Evolutionary conservation across 208 protist genomes (phyloP).

Genomic region (Wallacemonas sp.): DNA sequence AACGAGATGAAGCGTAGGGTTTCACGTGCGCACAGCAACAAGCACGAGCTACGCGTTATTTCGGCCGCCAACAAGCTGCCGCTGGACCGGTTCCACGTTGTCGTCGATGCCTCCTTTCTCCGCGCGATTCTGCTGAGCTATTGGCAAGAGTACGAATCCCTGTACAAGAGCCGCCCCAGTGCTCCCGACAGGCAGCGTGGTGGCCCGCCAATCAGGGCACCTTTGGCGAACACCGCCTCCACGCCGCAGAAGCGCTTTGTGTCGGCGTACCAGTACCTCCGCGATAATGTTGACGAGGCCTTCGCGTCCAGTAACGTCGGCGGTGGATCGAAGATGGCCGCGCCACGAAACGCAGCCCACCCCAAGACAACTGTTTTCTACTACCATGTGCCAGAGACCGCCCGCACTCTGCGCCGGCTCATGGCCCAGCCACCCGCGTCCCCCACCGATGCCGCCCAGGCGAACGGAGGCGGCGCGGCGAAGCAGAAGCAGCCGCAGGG

Average conservation of each 20-base stretch:
- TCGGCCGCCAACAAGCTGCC: slow-evolving; percentile 57
- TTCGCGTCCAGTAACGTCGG: slow-evolving; percentile 11
- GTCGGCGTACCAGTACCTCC: slow-evolving; percentile 14
- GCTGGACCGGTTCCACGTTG: slow-evolving; percentile 28
- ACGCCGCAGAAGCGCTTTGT: slow-evolving; percentile 9
- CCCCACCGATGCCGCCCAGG: neutral
- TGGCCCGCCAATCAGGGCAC: too few species aligned
- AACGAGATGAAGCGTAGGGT: slow-evolving; percentile 77
- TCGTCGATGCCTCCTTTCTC: slow-evolving; percentile 83
- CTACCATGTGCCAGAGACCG: slow-evolving; percentile 10
- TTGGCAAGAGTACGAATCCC: slow-evolving; percentile 37
- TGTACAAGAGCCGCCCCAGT: slow-evolving; percentile 20
- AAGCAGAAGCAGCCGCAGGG: too few species aligned
- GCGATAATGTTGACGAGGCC: slow-evolving; percentile 10
- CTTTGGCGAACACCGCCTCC: neutral
- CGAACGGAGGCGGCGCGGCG: too few species aligned
- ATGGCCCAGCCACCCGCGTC: neutral
- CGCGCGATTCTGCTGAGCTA: slow-evolving; percentile 51
- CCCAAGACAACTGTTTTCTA: slow-evolving; percentile 7
- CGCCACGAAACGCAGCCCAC: neutral
- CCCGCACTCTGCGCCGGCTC: slow-evolving; percentile 6
- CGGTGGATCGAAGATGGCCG: neutral
- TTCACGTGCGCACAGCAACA: slow-evolving; percentile 78
- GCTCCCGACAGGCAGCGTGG: neutral
- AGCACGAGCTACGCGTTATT: slow-evolving; percentile 65